These are phyloP conservation scores for Fusarium nematophilum DNA, from an alignment of 2,329 filamentous ascomycete species.

Conservation along the genomic window DNA sequence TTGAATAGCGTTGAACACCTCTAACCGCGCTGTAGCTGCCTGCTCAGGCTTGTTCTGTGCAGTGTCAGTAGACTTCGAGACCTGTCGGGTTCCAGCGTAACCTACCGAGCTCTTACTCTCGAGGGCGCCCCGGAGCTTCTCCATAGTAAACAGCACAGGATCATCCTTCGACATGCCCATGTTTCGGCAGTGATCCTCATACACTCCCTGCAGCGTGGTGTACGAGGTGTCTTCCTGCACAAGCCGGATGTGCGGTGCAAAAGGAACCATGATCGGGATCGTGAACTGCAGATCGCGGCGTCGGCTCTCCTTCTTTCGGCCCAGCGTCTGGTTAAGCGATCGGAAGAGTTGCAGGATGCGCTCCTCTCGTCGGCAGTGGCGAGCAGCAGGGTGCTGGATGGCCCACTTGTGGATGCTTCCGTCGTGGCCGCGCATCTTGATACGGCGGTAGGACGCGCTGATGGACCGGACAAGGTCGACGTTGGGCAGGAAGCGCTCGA, in stretches of 20 bases:
- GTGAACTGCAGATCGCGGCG: constrained; percentile 96
- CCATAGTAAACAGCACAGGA: constrained; percentile 93
- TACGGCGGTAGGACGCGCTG: constrained; percentile 88
- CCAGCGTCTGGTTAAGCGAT: constrained; percentile 92
- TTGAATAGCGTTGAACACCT: constrained; percentile 95
- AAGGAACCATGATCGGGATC: constrained; percentile 92
- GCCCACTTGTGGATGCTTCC: constrained; percentile 97
- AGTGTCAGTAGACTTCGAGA: constrained; percentile 17
- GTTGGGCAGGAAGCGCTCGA: constrained; percentile 95
- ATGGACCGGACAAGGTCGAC: constrained; percentile 93
- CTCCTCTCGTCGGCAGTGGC: constrained; percentile 94
- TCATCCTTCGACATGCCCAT: constrained; percentile 93
- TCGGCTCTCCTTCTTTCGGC: constrained; percentile 93
- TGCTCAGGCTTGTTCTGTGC: constrained; percentile 75
- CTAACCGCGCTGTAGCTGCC: constrained; percentile 77
- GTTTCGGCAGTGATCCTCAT: constrained; percentile 93
- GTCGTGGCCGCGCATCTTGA: constrained; percentile 97
- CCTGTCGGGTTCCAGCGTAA: constrained; percentile 20
- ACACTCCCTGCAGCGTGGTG: constrained; percentile 92
- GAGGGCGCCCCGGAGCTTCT: constrained; percentile 83
- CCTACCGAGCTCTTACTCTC: constrained; percentile 73
- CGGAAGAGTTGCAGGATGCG: constrained; percentile 96
- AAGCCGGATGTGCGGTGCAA: constrained; percentile 93
- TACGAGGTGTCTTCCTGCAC: constrained; percentile 96
- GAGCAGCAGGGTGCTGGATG: constrained; percentile 92